Evolutionary conservation across 1,139 yeast species (phyloP).

Genomic region (Torulaspora pretoriensis): DNA sequence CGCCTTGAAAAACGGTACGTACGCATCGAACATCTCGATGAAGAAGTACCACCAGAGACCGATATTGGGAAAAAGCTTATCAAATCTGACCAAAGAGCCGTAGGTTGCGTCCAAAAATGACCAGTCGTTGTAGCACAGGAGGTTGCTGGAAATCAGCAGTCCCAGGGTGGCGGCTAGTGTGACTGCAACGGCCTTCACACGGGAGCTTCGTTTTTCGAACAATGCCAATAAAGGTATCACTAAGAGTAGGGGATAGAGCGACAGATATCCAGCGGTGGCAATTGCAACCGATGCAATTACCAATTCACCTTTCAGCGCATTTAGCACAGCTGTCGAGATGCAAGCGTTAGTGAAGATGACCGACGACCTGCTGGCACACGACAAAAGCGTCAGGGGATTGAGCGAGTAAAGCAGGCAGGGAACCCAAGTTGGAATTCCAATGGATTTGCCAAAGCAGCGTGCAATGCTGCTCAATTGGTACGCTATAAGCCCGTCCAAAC

Average conservation of each 20-base stretch:
- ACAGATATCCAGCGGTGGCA: conserved; percentile 61
- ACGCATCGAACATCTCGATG: conserved; percentile 89
- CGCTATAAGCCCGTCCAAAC: conserved; percentile 42
- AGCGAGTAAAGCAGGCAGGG: conserved; percentile 63
- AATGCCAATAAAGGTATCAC: conserved; percentile 48
- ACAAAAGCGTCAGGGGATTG: conserved; percentile 72
- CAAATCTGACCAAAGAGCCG: conserved; percentile 55
- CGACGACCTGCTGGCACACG: conserved; percentile 69
- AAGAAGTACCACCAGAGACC: conserved; percentile 99
- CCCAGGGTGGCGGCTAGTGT: conserved; percentile 30
- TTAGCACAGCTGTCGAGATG: conserved; percentile 49
- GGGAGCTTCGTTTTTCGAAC: conserved; percentile 3
- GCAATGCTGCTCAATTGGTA: conserved; percentile 37
- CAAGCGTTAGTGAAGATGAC: conserved; percentile 55
- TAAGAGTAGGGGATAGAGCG: conserved; percentile 57
- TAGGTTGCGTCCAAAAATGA: conserved; percentile 60
- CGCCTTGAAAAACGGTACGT: conserved; percentile 76
- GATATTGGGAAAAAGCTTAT: conserved; percentile 59
- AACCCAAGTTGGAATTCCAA: conserved; percentile 41
- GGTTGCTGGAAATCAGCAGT: conserved; percentile 43
- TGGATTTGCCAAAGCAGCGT: conserved; percentile 24
- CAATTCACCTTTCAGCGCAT: conserved; percentile 42
- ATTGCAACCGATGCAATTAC: conserved; percentile 50
- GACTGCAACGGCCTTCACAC: conserved; percentile 11
- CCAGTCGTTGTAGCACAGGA: conserved; percentile 43